Evolutionary conservation across 1,284 basidiomycete species (phyloP), one percentile per base, ranked within the genome.

Genomic region (Cryptococcus sp.): DNA sequence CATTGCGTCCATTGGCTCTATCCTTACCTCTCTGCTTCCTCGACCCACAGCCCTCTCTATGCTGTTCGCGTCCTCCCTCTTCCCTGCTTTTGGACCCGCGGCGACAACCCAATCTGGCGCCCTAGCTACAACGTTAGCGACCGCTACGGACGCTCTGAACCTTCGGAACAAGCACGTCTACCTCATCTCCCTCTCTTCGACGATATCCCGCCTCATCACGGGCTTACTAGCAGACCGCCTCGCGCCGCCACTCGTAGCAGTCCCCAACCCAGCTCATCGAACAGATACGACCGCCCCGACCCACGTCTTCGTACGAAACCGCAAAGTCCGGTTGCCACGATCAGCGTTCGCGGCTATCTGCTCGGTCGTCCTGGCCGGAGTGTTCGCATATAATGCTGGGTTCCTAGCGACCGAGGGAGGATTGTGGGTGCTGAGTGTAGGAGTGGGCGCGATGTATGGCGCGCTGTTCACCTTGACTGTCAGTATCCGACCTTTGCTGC

Each of bases 91-190:
- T 31, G 19, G 50, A 13, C 47, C 54, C 23, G 45, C 56, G 5
- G 46, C 48, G 1, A 35, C 4, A 3, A 35, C 2, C 8, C 31
- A 35, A 8, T 35, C 31, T 10, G 8, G 13, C 31, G 31, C 31
- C 10, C 31, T 35, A 8, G 31, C 13, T 35, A 35, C 31, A 13
- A 35, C 31, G 13, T 5, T 35, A 35, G 31, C 31, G 31, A 35
- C 31, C 2, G 31, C 50, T 16, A n/a, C 44, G 20, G 62, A 61
- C 46, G 64, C 74, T 1, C 66, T 79, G 11, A 53, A 55, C 11
- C 65, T 77, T 13, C 70, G 78, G 13, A 78, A 78, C 66, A 77
- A 78, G 59, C 78, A 78, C 61, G 74, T 79, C 57, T 67, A 68
- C 50, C 71, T 77, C 55, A 68, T 79, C 22, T 78, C 77, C 19